Base-by-base conservation (phyloP, 163 green algal genomes). In the Scenedesmus sp. region DNA sequence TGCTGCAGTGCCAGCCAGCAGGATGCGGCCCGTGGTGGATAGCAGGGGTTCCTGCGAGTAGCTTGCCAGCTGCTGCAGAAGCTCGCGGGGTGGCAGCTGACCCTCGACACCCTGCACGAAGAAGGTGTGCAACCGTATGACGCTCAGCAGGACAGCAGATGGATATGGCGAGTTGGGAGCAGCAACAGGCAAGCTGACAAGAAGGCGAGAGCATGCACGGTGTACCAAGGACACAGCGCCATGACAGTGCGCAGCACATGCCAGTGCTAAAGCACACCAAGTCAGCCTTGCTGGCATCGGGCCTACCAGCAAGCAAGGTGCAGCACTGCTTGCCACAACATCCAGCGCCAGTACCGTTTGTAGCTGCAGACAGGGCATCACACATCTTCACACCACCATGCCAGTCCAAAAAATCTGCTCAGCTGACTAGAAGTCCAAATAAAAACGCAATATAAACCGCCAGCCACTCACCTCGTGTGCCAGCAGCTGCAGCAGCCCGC, bases 401-500 rank as follows among this genome's bases (percentile, higher is more conserved):
- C n/a, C 59, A 81, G n/a, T 8, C 20, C 60, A 46, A 46, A 46
- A 46, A 46, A 46, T 46, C 34, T 46, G 34, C 34, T 46, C 34
- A 46, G 34, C 34, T 46, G 34, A 46, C 34, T 46, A 70, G 62
- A 15, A 70, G 10, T 12, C 62, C 8, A 20, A 12, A 20, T 5
- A 12, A 76, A 26, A 76, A 20, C 66, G 34, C 34, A 46, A 1
- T 46, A 46, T 57, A 15, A 5, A 23, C 3, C 77, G 52, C 12
- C 55, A 8, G 20, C 57, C 8, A 88, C 55, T 2, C 64, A 82
- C 54, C 60, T 82, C 23, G 54, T 82, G 46, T 57, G 76, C 54
- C 84, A 93, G 52, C 84, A 88, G 76, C 74, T 93, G 90, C 46
- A 90, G 84, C 60, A 93, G 84, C 3, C 60, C 90, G n/a, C 60